Evolutionary conservation across 2,329 filamentous ascomycete genomes (phyloP), one percentile per base, ranked within the genome.

Genomic region (Nemania sp.): DNA sequence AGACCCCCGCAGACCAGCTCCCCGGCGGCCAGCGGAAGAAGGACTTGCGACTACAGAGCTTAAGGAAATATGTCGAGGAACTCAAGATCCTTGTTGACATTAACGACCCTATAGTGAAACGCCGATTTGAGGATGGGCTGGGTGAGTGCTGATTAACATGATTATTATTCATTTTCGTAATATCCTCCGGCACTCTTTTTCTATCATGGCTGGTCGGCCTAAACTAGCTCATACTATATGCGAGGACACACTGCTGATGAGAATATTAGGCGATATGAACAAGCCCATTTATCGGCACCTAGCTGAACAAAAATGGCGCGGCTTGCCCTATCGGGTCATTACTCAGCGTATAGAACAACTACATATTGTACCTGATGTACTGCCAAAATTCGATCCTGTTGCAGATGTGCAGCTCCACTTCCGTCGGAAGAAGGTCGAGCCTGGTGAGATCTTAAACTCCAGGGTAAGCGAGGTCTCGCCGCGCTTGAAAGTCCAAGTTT

Each of bases 251-350:
- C 29, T 60, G n/a, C 71, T 76, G 72, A 78, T 64, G 53, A 13
- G n/a, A 15, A 52, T 20, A 29, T 5, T 72, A 98, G 94, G 92
- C 72, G 94, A 98, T 80, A 95, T 98, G 93, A 91, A 89, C 83
- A 97, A 97, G 80, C 95, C 95, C 70, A 94, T 99, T 78, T 99
- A 99, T 84, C 92, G 95, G 72, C 88, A 92, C 80, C 90, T 98
- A 58, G 93, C 95, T 68, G 88, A 97, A 77, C 84, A 87, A 75
- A 94, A 97, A 83, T 99, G 96, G 96, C 90, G 91, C 74, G 86
- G 89, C 71, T 94, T 96, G 83, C 91, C 93, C 78, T 89, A 91
- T 74, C 89, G 89, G 74, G 83, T 98, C 70, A 88, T 97, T 71
- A 85, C 90, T 70, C 96, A 99, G 84, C 92, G 96, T 77, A 91